Conservation (phyloP, 2,329 filamentous ascomycete genomes). For the Botrytis sinoallii region DNA sequence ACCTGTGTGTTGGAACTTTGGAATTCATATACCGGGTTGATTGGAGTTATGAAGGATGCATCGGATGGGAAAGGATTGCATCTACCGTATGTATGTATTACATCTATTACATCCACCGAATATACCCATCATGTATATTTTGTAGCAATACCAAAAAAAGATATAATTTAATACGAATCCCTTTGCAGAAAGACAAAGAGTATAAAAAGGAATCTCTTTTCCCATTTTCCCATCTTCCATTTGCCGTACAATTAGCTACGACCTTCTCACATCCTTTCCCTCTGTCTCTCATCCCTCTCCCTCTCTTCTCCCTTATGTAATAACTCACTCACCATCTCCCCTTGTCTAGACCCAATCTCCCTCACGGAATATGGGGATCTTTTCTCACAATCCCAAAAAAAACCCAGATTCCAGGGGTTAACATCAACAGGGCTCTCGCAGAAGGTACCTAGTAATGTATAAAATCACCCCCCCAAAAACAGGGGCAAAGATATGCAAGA, state of each 20-base stretch:
- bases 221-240: not conserved
- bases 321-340: not conserved
- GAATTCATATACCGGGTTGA: not conserved
- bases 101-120: not conserved
- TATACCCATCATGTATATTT: no score
- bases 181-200: not conserved
- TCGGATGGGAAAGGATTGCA: not conserved
- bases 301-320: not conserved
- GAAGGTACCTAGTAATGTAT: not conserved
- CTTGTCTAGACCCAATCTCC: conserved; percentile 1
- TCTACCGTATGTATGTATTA: no score
- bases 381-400: not conserved
- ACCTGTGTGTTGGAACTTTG: not conserved
- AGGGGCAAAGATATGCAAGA: not conserved
- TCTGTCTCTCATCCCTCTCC: not conserved
- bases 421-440: not conserved
- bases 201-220: not conserved
- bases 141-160: not conserved
- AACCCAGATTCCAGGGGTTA: not conserved
- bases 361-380: not conserved
- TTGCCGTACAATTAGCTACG: not conserved
- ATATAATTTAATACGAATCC: not conserved
- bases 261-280: not conserved
- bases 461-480: not conserved
- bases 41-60: not conserved